Percentiles rank a stretch among this genome's conserved stretches.
phyloP scores from a whole-genome alignment of 2,329 filamentous ascomycete genomes.

The Periconia macrospinosa region DNA sequence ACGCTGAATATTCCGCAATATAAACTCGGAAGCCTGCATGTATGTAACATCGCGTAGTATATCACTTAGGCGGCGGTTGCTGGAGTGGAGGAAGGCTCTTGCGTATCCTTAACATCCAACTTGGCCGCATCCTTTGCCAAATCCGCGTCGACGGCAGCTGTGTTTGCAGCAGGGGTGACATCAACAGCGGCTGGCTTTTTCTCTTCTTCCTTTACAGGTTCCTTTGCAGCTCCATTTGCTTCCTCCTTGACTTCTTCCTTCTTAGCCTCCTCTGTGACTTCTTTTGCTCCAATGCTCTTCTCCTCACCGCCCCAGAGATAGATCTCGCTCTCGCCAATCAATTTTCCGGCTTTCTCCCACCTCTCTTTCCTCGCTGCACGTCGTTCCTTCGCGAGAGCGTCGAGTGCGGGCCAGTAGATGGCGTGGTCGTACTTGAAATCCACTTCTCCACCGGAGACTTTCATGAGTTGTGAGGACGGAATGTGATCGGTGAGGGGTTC shows the following conservation, averaged over 20 bases:
- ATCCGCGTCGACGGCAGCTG: slow-evolving; percentile 10
- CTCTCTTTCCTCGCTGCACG: slow-evolving; percentile 65
- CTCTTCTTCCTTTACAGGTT: neutral
- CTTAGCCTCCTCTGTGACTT: neutral
- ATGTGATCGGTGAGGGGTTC: slow-evolving; percentile 84
- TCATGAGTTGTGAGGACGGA: slow-evolving; percentile 79
- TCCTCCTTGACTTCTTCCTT: neutral
- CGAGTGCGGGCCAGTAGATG: slow-evolving; percentile 85
- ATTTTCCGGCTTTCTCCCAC: slow-evolving; percentile 79
- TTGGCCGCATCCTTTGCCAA: slow-evolving; percentile 25
- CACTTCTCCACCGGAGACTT: slow-evolving; percentile 74
- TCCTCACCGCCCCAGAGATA: slow-evolving; percentile 74
- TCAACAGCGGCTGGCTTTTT: neutral
- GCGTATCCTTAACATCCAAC: slow-evolving; percentile 22
- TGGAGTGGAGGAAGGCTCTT: slow-evolving; percentile 11
- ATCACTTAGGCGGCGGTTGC: neutral
- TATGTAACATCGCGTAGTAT: neutral
- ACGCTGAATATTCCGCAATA: neutral
- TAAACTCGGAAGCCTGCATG: neutral
- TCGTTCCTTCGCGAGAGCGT: slow-evolving; percentile 68
- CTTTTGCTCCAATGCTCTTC: slow-evolving; percentile 19
- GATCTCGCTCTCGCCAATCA: slow-evolving; percentile 82
- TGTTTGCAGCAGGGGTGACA: slow-evolving; percentile 2
- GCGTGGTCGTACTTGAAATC: slow-evolving; percentile 91
- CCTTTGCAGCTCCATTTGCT: neutral